Base-by-base conservation (phyloP, 225 moss, liverwort and hornwort genomes). In the Antitrichia curtipendula region DNA sequence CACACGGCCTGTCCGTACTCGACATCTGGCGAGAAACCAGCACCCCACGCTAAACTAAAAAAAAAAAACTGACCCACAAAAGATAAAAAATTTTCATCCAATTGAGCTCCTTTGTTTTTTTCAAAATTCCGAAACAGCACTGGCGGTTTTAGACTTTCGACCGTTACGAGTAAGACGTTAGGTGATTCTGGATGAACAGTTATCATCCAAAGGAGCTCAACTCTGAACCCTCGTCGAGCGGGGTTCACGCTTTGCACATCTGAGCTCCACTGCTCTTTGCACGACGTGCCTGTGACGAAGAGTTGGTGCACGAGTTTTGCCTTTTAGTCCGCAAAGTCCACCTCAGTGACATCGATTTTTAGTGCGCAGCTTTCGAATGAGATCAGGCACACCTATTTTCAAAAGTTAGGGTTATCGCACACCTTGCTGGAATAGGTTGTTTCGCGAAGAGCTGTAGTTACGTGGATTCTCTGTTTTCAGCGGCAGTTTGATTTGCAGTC, bases 181-280 rank as follows among this genome's bases (percentile, higher is more conserved):
- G 31, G 34, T 43, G 34, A 5, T 16, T 21, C 6, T 61, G 34
- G 62, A 61, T 81, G 81, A 61, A 62, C 81, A 34, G 47, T 62
- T 47, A 34, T 81, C 81, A 62, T 61, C 81, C 45, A 47, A 32
- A 21, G 14, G 10, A 10, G 8, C 53, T 75, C 9, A 21, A 21
- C 32, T 21, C 32, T 52, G 53, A 76, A 54, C 24, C 76, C 54
- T 38, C 25, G 38, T n/a, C 38, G 77, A 38, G 27, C 38, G 56
- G 56, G 38, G n/a, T 56, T 77, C 54, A 0, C 24, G n/a, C 4
- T 13, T 34, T 3, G 52, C 34, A 52, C 13, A 6, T 23, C 9
- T 3, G 23, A 75, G 75, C 75, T 31, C 5, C 34, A 5, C 8
- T 8, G 3, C 36, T 0, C 22, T 4, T 3, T 2, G n/a, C 15